Evolutionary conservation across 2,329 filamentous ascomycete genomes (phyloP).

Genomic region (Ophiostoma tasmaniense): DNA sequence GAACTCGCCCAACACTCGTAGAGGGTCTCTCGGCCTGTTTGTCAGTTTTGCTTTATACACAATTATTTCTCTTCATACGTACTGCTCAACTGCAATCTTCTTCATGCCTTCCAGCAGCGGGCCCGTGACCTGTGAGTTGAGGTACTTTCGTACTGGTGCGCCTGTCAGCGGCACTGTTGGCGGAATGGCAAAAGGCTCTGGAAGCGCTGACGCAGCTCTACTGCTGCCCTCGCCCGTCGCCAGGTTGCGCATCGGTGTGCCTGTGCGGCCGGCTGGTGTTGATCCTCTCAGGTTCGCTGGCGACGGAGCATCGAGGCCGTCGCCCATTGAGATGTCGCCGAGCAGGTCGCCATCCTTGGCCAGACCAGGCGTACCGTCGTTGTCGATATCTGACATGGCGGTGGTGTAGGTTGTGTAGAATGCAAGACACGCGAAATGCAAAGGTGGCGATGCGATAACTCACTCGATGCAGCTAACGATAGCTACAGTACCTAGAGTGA

Average conservation of each 20-base stretch:
- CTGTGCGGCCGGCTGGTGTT: conserved; percentile 29
- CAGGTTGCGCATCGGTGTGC: conserved; percentile 38
- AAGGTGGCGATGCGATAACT: neutral
- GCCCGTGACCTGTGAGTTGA: conserved; percentile 63
- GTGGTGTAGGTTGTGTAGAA: neutral
- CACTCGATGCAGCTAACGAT: neutral
- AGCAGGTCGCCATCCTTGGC: neutral
- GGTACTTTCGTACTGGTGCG: conserved; percentile 59
- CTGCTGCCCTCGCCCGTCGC: conserved; percentile 31
- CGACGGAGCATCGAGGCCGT: conserved; percentile 8
- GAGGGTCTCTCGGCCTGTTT: conserved; percentile 55
- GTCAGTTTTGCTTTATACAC: neutral
- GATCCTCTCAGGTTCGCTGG: neutral
- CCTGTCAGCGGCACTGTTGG: conserved; percentile 55
- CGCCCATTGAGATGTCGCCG: neutral
- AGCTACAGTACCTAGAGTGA: neutral
- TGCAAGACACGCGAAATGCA: neutral
- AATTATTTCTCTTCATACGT: conserved; percentile 29
- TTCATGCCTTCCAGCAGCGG: conserved; percentile 69
- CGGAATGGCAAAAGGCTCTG: conserved; percentile 47
- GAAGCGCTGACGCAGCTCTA: conserved; percentile 49
- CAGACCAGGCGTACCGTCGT: neutral
- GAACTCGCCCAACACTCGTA: conserved; percentile 62
- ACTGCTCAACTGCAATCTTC: conserved; percentile 61
- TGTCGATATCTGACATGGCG: neutral